Base-by-base conservation (phyloP, 768 basidiomycete species). In the Auriscalpium orientale region DNA sequence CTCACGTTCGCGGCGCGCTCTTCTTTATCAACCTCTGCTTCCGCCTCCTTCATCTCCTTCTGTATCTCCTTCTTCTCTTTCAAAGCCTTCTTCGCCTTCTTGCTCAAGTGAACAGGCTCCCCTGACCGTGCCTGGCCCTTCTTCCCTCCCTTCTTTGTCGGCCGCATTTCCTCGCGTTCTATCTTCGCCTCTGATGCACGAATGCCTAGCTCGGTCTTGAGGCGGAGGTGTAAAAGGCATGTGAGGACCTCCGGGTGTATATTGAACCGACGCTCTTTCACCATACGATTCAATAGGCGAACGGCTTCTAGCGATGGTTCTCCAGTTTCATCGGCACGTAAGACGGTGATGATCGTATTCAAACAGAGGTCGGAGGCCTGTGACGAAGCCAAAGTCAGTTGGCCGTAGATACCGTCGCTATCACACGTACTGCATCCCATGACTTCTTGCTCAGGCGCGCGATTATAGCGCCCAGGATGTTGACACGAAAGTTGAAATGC, bases 401-500 rank as follows among this genome's bases (percentile, higher is more conserved):
- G 49, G 53, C 44, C 51, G 54, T 47, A 33, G 28, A 53, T 20
- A 18, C 9, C 21, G 21, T 33, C 21, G 28, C 10, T 33, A 15
- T 33, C 21, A 33, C 15, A 69, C 84, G 66, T 64, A 94, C 95
- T 70, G 84, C 77, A 71, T 94, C 89, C 94, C 95, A 98, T 18
- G 87, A 84, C 66, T 81, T 87, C 67, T 82, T 83, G 67, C 93
- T 94, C 48, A 98, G 70, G 13, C 83, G 82, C 49, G 86, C 83
- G 21, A 98, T 83, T 56, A 98, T 76, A 50, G 87, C 86, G 58
- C 84, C 84, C 83, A 97, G 91, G 62, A 99, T 79, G 73, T 98
- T 97, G 61, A 82, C 78, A 46, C 90, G 83, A 70, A 98, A 98
- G 74, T 98, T 99, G 83, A 99, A 99, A 72, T 98, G 94, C 13